Evolutionary conservation across 2,329 filamentous ascomycete species (phyloP).

Genomic region (Biscogniauxia mediterranea): DNA sequence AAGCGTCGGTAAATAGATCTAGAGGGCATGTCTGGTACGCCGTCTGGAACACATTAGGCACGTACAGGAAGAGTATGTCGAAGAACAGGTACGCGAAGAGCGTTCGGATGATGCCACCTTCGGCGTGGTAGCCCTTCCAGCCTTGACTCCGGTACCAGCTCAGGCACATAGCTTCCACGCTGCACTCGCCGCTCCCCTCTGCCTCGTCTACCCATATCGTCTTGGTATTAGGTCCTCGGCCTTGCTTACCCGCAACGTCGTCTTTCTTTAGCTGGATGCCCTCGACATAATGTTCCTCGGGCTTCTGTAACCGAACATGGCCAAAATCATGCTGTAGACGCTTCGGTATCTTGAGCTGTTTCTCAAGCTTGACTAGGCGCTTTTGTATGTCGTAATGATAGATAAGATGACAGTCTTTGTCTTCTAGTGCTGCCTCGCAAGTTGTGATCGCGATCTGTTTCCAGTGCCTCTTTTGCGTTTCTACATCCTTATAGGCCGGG

Average conservation of each 20-base stretch:
- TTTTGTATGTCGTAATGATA: slow-evolving; percentile 95
- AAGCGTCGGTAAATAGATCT: slow-evolving; percentile 89
- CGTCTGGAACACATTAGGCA: slow-evolving; percentile 97
- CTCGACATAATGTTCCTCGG: slow-evolving; percentile 70
- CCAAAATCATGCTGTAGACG: slow-evolving; percentile 90
- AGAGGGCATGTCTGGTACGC: slow-evolving; percentile 91
- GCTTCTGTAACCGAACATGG: slow-evolving; percentile 75
- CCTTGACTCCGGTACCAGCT: slow-evolving; percentile 78
- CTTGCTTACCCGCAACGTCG: slow-evolving; percentile 40
- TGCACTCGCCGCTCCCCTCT: slow-evolving; percentile 70
- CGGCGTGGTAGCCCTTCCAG: slow-evolving; percentile 93
- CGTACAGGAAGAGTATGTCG: slow-evolving; percentile 87
- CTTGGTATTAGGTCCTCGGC: slow-evolving; percentile 56
- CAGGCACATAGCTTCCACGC: slow-evolving; percentile 92
- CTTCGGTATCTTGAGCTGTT: slow-evolving; percentile 75
- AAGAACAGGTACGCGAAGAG: slow-evolving; percentile 89
- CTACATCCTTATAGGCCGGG: slow-evolving; percentile 36
- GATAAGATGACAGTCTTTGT: slow-evolving; percentile 85
- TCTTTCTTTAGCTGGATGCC: slow-evolving; percentile 74
- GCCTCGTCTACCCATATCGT: slow-evolving; percentile 85
- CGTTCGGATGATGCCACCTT: slow-evolving; percentile 89
- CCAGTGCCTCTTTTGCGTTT: slow-evolving; percentile 77
- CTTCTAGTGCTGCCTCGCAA: slow-evolving; percentile 83
- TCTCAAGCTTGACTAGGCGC: slow-evolving; percentile 87
- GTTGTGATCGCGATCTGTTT: slow-evolving; percentile 72